Percentiles rank a stretch among this genome's conserved stretches.
These are phyloP conservation scores for Eutrema japonicum DNA, from an alignment of 345 rosid genomes.

Conservation along the genomic window DNA sequence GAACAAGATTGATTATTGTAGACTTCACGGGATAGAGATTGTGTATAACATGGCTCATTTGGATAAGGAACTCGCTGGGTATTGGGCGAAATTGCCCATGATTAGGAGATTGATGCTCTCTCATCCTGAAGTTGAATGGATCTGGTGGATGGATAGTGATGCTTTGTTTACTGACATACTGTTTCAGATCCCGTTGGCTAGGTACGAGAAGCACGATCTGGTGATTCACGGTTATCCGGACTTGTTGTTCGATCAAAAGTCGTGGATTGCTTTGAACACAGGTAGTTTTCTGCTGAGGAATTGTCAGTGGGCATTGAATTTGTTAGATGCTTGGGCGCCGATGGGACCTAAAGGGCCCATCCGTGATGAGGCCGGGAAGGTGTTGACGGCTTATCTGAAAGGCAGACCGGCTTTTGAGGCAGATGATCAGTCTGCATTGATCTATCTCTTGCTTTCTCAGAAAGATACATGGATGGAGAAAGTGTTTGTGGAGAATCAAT, in stretches of 20 bases:
- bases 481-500: slow-evolving; percentile 89
- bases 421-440: slow-evolving; percentile 94
- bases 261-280: slow-evolving; percentile 95
- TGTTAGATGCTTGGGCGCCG: slow-evolving; percentile 96
- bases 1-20: slow-evolving; percentile 95
- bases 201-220: slow-evolving; percentile 69
- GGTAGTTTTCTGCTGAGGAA: slow-evolving; percentile 95
- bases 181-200: slow-evolving; percentile 75
- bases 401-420: slow-evolving; percentile 94
- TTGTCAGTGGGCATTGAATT: slow-evolving; percentile 94
- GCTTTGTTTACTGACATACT: slow-evolving; percentile 97
- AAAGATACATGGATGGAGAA: slow-evolving; percentile 88
- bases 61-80: slow-evolving; percentile 88
- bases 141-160: slow-evolving; percentile 99
- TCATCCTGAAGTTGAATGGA: slow-evolving; percentile 95
- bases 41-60: slow-evolving; percentile 97
- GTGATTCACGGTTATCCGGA: slow-evolving; percentile 97
- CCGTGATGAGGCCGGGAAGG: slow-evolving; percentile 91
- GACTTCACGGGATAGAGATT: slow-evolving; percentile 96
- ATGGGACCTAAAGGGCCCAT: slow-evolving; percentile 92
- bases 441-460: slow-evolving; percentile 82
- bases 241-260: slow-evolving; percentile 82
- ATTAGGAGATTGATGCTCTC: slow-evolving; percentile 89
- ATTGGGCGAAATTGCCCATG: slow-evolving; percentile 97
- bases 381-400: slow-evolving; percentile 84